A percentile compares a stretch with the other conserved stretches of the same genome.
Evolutionary conservation across 176 grass and related monocot species (phyloP).

Genomic region (Chrysopogon serrulatus): DNA sequence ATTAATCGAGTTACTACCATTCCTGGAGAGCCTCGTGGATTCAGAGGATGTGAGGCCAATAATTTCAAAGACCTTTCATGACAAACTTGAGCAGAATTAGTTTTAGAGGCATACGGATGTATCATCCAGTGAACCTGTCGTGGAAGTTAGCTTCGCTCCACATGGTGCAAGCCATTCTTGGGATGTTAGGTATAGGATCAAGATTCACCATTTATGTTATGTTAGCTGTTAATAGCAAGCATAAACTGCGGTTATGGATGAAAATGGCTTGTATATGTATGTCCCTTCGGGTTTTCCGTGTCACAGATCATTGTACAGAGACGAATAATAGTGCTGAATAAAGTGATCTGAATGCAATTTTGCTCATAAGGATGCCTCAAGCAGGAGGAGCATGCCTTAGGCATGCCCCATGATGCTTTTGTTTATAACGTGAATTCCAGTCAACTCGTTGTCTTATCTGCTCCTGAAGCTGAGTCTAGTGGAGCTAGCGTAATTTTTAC

Average conservation of each 20-base stretch:
- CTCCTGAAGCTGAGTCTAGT: background rate
- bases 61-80: constrained; percentile 70
- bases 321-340: constrained; percentile 43
- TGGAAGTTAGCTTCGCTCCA: constrained; percentile 8
- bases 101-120: constrained; percentile 14
- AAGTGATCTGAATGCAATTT: constrained; percentile 40
- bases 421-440: background rate
- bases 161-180: constrained; percentile 25
- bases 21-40: constrained; percentile 71
- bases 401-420: background rate
- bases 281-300: background rate
- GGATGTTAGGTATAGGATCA: constrained; percentile 36
- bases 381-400: background rate
- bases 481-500: background rate
- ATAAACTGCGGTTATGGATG: constrained; percentile 21
- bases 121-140: constrained; percentile 6
- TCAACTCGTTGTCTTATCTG: background rate
- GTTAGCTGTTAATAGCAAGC: constrained; percentile 55
- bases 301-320: constrained; percentile 40
- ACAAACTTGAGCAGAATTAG: constrained; percentile 46
- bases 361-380: background rate
- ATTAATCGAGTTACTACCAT: constrained; percentile 78
- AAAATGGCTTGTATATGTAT: constrained; percentile 41
- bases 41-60: constrained; percentile 82
- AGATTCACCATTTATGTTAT: constrained; percentile 44